Evolutionary conservation across 140 eudicot species (phyloP).

Genomic region (Stevia rebaudiana): DNA sequence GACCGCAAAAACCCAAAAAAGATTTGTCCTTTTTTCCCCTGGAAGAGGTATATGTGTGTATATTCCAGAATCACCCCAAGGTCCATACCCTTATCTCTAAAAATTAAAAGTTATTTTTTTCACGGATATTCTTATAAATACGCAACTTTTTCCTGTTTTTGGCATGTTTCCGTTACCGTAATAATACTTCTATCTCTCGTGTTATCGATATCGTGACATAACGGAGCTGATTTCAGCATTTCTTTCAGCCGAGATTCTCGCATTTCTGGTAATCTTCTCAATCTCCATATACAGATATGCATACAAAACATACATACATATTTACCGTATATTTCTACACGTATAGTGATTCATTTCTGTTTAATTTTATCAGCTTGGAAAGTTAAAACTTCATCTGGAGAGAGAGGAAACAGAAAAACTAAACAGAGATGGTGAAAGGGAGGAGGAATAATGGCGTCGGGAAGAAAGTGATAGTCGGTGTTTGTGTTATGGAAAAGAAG

Average conservation of each 20-base stretch:
- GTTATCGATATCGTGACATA: neutral
- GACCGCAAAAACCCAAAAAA: conserved; percentile 13
- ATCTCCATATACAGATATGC: neutral
- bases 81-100: neutral
- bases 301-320: neutral
- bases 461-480: conserved; percentile 69
- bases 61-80: conserved; percentile 32
- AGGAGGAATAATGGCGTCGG: conserved; percentile 25
- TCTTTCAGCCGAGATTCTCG: conserved; percentile 20
- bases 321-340: neutral
- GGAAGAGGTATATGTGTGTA: conserved; percentile 29
- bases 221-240: neutral
- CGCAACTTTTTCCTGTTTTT: conserved; percentile 15
- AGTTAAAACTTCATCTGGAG: neutral
- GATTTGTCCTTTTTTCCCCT: conserved; percentile 8
- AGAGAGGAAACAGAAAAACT: neutral
- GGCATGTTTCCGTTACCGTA: conserved; percentile 6
- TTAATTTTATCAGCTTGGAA: conserved; percentile 7
- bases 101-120: conserved; percentile 8
- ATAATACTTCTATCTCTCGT: neutral
- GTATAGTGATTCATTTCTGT: neutral
- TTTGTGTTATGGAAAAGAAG: conserved; percentile 99
- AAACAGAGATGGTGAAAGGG: conserved; percentile 24
- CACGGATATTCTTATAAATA: conserved; percentile 24
- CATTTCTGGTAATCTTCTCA: conserved; percentile 20